Base-by-base conservation (phyloP, 148 eudicot genomes). In the Pouteria glomerata region DNA sequence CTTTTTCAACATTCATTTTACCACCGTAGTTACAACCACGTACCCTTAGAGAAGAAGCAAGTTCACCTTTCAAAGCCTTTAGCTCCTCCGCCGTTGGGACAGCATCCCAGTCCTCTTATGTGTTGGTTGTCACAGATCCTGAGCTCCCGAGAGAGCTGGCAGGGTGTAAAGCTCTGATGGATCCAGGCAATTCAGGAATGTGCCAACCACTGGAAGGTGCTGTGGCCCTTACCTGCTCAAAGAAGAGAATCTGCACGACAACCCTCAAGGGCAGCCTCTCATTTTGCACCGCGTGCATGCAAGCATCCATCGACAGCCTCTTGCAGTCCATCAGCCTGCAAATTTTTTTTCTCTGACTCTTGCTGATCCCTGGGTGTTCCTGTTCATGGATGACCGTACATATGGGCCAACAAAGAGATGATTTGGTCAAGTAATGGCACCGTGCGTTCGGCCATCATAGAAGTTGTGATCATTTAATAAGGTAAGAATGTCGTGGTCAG, bases 241-340 rank as follows among this genome's bases (percentile, higher is more conserved):
- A 92, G 87, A 86, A 96, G 70, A 96, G 92, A 42, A 96, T 84
- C 70, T 93, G 97, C 21, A 93, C 90, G 0, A 85, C 91, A 8
- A 91, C 92, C 11, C 96, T 85, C 56, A 93, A 45, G 1, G 97
- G 98, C 24, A 93, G 90, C 14, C 97, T 88, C 71, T 93, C 98
- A 8, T 93, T 93, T 61, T 93, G 98, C 12, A 89, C 90, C 0
- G 97, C 98, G 18, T 93, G 98, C 12, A 79, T 79, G 75, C 97
- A 90, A 1, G 98, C 98, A 11, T 87, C 97, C 11, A 69, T 84
- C 44, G 98, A 89, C 42, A 93, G 89, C 76, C 90, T 93, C 76
- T 76, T 79, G 85, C 97, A 89, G 74, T 93, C 95, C 98, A 93
- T 90, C 50, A 90, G 77, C 78, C 80, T 81, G 86, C 98, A 93